Base-by-base conservation (phyloP, 306 rosid species). In the Quercus alba region DNA sequence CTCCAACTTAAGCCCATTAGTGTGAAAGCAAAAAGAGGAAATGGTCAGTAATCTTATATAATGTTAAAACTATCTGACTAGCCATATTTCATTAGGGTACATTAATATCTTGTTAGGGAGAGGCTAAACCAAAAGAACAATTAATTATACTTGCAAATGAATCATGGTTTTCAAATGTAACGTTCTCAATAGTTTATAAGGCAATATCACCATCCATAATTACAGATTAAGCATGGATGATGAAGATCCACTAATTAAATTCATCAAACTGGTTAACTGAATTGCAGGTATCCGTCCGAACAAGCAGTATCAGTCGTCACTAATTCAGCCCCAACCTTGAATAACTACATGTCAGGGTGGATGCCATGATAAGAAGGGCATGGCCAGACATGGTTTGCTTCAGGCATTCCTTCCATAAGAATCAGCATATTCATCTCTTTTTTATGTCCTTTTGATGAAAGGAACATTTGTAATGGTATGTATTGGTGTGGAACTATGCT, bases 321-420 rank as follows among this genome's bases (percentile, higher is more conserved):
- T 11, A 94, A 41, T 41, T 38, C 98, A 28, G 99, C 98, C 1
- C 97, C 98, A 81, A 93, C 97, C 90, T 80, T 93, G 97, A 91
- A 70, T 77, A 92, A 91, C 86, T 93, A 90, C 89, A 87, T 96
- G 89, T 87, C 89, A 67, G 94, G 91, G 59, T 93, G 98, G 99
- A 82, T 96, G 88, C 97, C 99, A 14, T 95, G 91, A 85, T 59
- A 14, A 70, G 26, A 6, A 19, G 4, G 35, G 25, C 72, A 68
- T 70, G 44, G 70, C 18, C 18, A 61, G n/a, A 26, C 35, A 18
- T 67, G 72, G 52, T 35, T 19, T 68, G 72, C 26, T 68, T 18
- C 46, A 8, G 19, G 25, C 15, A 23, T 49, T 46, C 21, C 59
- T 25, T 25, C 38, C 58, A 13, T 14, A 51, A 51, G 75, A 23